Conservation (phyloP, 2,329 filamentous ascomycete genomes). For the Fusarium sp. region DNA sequence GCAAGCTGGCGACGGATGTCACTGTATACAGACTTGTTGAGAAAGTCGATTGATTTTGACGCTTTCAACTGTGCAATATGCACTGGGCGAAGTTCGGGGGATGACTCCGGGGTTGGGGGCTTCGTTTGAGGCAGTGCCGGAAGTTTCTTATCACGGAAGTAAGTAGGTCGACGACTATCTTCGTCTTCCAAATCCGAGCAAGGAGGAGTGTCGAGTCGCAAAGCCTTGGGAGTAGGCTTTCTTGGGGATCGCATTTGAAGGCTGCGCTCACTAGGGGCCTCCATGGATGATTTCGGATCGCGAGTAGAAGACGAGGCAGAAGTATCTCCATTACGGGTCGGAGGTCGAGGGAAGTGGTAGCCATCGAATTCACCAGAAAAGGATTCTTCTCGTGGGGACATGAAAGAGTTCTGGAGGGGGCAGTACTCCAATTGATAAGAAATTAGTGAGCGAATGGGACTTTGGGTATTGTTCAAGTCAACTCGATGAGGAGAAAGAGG, state of each 20-base stretch:
- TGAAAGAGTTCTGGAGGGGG: conserved; percentile 48
- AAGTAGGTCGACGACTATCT: conserved; percentile 18
- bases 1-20: conserved; percentile 49
- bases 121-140: conserved; percentile 45
- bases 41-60: conserved; percentile 48
- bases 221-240: conserved; percentile 35
- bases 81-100: conserved; percentile 53
- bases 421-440: conserved; percentile 35
- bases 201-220: conserved; percentile 53
- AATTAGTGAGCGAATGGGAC: conserved; percentile 25
- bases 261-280: conserved; percentile 45
- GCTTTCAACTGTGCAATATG: conserved; percentile 47
- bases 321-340: conserved; percentile 47
- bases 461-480: conserved; percentile 30
- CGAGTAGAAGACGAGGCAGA: conserved; percentile 45
- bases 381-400: conserved; percentile 40
- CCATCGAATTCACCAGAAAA: conserved; percentile 52
- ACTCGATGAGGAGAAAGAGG: conserved; percentile 35
- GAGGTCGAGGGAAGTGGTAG: conserved; percentile 56
- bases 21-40: conserved; percentile 47
- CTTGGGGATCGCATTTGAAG: conserved; percentile 47
- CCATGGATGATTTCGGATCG: conserved; percentile 40
- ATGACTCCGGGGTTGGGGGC: conserved; percentile 53
- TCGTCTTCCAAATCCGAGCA: conserved; percentile 54
- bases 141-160: conserved; percentile 49